phyloP scores from a whole-genome alignment of 179 eudicot species.

The Monotropa hypopitys region DNA sequence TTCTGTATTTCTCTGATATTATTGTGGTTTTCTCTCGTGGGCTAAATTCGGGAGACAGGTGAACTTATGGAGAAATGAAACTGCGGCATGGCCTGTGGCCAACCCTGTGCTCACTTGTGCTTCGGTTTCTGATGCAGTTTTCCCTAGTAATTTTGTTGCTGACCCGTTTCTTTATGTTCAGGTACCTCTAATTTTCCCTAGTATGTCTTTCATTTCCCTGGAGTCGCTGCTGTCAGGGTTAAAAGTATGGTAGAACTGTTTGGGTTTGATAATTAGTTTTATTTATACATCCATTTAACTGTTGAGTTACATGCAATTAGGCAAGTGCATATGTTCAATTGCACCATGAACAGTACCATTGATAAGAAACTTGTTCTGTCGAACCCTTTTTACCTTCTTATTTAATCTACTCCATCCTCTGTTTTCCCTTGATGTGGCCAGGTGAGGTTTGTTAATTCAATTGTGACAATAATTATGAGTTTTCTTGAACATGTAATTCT shows the following conservation, averaged over 20 bases:
- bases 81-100: constrained; percentile 85
- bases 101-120: constrained; percentile 88
- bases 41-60: constrained; percentile 29
- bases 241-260: neutral
- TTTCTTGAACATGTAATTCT: neutral
- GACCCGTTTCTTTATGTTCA: constrained; percentile 78
- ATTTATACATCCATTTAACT: neutral
- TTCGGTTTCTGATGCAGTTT: constrained; percentile 57
- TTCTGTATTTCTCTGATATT: neutral
- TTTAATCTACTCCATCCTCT: neutral
- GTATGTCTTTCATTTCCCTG: neutral
- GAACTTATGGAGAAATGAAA: constrained; percentile 43
- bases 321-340: no score
- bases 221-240: neutral
- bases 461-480: neutral
- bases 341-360: neutral
- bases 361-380: neutral
- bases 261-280: neutral
- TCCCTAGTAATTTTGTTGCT: constrained; percentile 89
- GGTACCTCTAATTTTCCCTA: constrained; percentile 34
- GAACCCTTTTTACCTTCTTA: neutral
- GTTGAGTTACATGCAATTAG: neutral
- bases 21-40: constrained; percentile 1
- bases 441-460: neutral
- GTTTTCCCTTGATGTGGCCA: neutral